These are phyloP conservation scores for Xerocomus brunneocitrinus DNA, from an alignment of 768 basidiomycete species.

Conservation along the genomic window DNA sequence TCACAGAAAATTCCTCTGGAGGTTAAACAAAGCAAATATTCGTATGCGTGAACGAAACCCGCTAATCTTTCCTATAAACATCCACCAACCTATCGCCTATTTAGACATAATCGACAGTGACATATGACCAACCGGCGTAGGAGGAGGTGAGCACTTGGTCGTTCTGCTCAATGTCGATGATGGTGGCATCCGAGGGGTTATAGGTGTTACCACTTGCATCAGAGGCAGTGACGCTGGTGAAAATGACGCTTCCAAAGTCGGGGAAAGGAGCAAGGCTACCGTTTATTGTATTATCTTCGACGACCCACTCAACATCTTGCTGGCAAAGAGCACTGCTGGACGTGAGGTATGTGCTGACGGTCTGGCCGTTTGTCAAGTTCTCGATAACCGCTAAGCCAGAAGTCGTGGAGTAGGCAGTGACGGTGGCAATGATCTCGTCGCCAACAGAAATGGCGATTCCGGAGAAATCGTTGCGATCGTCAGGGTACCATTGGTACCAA, in stretches of 20 bases:
- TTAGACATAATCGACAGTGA: conserved; percentile 9
- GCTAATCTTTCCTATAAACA: neutral
- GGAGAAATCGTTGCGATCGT: neutral
- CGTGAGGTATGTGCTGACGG: neutral
- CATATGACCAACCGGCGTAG: neutral
- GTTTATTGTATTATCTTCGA: conserved; percentile 15
- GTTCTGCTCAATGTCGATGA: conserved; percentile 12
- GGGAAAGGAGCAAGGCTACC: conserved; percentile 5
- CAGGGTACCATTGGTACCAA: conserved; percentile 24
- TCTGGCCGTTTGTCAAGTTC: conserved; percentile 16
- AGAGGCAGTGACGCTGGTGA: conserved; percentile 9
- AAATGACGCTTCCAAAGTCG: conserved; percentile 21
- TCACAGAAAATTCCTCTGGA: too few species aligned
- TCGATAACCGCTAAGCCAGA: conserved; percentile 17
- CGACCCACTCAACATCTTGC: conserved; percentile 21
- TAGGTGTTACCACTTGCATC: conserved; percentile 3
- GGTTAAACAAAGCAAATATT: neutral
- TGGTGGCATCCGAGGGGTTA: conserved; percentile 7
- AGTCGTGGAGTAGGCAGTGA: conserved; percentile 15
- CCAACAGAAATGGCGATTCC: conserved; percentile 11
- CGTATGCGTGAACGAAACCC: neutral
- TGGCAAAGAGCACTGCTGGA: conserved; percentile 17
- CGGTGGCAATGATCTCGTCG: conserved; percentile 14
- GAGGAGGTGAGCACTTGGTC: conserved; percentile 9
- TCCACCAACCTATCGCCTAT: too few species aligned